Percentiles rank a stretch among this genome's conserved stretches.
Evolutionary conservation across 2,329 filamentous ascomycete genomes (phyloP).

Genomic region (Shiraia bambusicola): DNA sequence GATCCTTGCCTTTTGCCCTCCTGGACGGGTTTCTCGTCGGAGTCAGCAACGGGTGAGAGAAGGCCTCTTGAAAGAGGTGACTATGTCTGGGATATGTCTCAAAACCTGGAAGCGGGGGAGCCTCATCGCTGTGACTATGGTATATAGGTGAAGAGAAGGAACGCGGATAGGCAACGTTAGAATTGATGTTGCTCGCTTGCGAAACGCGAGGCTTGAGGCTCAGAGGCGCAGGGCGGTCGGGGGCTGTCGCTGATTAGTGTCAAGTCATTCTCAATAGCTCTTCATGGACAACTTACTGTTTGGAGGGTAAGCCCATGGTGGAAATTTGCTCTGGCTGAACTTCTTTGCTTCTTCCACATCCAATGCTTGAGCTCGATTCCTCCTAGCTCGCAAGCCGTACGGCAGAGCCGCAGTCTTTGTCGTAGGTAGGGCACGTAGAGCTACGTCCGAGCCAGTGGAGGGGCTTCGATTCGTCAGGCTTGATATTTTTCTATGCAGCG

Average conservation of each 20-base stretch:
- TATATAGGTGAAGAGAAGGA: conserved; percentile 15
- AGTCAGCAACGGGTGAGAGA: background rate
- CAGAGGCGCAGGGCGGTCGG: conserved; percentile 32
- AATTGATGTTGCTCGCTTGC: conserved; percentile 2
- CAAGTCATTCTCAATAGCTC: background rate
- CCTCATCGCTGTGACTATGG: background rate
- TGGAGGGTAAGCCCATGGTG: conserved; percentile 10
- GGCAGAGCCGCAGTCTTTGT: too few species aligned
- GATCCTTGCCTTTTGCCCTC: background rate
- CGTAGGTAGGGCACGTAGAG: too few species aligned
- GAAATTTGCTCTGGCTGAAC: background rate
- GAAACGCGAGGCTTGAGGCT: conserved; percentile 17
- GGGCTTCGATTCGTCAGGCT: too few species aligned
- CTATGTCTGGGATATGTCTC: background rate
- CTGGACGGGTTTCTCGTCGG: background rate
- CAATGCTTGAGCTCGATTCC: too few species aligned
- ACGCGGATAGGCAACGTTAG: conserved; percentile 1
- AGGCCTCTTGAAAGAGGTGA: background rate
- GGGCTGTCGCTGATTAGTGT: conserved; percentile 16
- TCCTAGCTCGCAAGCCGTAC: too few species aligned
- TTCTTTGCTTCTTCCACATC: background rate
- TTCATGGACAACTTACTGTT: conserved; percentile 8
- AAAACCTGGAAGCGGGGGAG: background rate
- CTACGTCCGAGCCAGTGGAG: too few species aligned
- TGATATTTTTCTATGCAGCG: too few species aligned